These are phyloP conservation scores for Sordariomycetes sp. DNA, from an alignment of 2,329 filamentous ascomycete genomes.

Conservation along the genomic window DNA sequence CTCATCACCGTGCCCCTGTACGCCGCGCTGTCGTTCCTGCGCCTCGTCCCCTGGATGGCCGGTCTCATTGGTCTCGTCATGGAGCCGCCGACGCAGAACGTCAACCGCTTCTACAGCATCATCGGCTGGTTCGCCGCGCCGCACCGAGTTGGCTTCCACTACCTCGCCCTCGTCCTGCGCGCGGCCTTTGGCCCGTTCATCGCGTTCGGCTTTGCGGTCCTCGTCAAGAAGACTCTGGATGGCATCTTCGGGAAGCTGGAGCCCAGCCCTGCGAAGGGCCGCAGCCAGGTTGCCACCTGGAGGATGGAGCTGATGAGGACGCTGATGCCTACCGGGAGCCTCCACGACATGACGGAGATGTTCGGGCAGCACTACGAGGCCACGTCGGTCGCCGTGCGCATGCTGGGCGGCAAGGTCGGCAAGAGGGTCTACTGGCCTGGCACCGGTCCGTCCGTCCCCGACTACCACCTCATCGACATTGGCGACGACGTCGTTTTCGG, in stretches of 20 bases:
- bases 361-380: conserved; percentile 42
- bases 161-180: conserved; percentile 28
- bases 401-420: conserved; percentile 37
- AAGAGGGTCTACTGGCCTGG: conserved; percentile 44
- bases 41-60: conserved; percentile 28
- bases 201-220: conserved; percentile 25
- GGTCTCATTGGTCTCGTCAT: conserved; percentile 31
- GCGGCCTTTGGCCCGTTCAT: conserved; percentile 26
- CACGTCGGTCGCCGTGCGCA: conserved; percentile 33
- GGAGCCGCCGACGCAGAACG: conserved; percentile 16
- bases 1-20: conserved; percentile 28
- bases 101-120: conserved; percentile 23
- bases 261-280: conserved; percentile 15
- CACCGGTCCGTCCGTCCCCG: conserved; percentile 35
- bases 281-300: conserved; percentile 26
- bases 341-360: conserved; percentile 33
- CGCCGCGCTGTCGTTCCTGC: conserved; percentile 23
- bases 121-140: conserved; percentile 34
- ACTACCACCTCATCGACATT: conserved; percentile 40
- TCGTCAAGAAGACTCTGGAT: conserved; percentile 26
- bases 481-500: conserved; percentile 48
- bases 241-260: conserved; percentile 20
- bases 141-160: conserved; percentile 33
- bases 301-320: conserved; percentile 27
- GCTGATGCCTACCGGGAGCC: conserved; percentile 25